Evolutionary conservation across 2,329 filamentous ascomycete species (phyloP).

Genomic region (Clarireedia homoeocarpa): DNA sequence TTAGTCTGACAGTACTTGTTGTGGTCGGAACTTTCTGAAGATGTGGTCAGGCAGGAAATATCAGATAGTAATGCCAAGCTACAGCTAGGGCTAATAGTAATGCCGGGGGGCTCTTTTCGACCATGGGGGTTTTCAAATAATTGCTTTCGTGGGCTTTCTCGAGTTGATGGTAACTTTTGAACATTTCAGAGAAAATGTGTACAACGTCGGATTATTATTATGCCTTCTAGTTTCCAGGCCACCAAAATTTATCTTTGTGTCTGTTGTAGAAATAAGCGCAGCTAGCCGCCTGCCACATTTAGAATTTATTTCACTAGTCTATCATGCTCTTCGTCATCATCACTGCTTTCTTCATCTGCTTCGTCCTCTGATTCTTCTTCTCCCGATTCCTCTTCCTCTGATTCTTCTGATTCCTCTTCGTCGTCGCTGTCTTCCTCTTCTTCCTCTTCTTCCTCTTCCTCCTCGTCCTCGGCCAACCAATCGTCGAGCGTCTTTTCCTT

Average conservation of each 20-base stretch:
- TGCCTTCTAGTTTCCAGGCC: conserved; percentile 14
- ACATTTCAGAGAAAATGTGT: not conserved
- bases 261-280: not conserved
- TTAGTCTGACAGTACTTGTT: not conserved
- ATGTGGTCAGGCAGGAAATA: conserved; percentile 3
- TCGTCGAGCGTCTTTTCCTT: conserved; percentile 78
- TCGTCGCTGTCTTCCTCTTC: conserved; percentile 42
- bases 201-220: conserved; percentile 2
- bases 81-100: conserved; percentile 22
- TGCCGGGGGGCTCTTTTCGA: conserved; percentile 17
- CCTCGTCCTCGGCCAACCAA: conserved; percentile 64
- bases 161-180: no score
- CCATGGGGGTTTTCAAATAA: conserved; percentile 8
- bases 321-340: conserved; percentile 24
- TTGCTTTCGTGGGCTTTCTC: not conserved
- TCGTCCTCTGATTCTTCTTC: conserved; percentile 17
- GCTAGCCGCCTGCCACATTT: not conserved
- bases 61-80: conserved; percentile 19
- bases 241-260: not conserved
- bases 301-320: conserved; percentile 27
- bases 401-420: conserved; percentile 24
- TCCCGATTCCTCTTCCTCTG: not conserved
- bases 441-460: conserved; percentile 39
- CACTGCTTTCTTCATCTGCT: conserved; percentile 26
- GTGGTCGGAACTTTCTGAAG: not conserved